These are phyloP conservation scores for Gaeumannomyces sp. DNA, from an alignment of 2,329 filamentous ascomycete genomes.

Conservation along the genomic window DNA sequence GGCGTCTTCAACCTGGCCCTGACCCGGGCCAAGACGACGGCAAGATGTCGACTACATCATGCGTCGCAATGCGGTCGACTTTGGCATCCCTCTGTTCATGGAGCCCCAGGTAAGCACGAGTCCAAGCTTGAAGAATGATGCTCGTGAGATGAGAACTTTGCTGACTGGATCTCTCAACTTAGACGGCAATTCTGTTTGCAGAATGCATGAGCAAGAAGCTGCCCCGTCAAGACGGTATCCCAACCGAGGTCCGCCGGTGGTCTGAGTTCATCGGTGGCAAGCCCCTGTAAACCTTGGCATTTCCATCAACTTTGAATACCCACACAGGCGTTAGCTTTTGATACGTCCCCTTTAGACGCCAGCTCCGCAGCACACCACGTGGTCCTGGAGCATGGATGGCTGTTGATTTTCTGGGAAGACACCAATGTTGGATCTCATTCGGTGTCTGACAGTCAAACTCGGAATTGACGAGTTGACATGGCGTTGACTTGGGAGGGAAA, in stretches of 20 bases:
- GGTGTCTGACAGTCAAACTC: neutral
- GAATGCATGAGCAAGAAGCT: slow-evolving; percentile 97
- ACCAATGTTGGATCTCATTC: neutral
- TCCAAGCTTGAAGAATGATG: slow-evolving; percentile 23
- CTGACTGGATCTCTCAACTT: neutral
- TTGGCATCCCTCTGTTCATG: slow-evolving; percentile 97
- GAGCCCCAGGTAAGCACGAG: slow-evolving; percentile 61
- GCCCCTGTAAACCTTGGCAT: slow-evolving; percentile 52
- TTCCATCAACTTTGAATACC: neutral
- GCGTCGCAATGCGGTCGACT: slow-evolving; percentile 96
- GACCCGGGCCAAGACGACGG: slow-evolving; percentile 71
- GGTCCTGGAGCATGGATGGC: neutral
- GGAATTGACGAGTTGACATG: neutral
- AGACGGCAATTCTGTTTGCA: slow-evolving; percentile 90
- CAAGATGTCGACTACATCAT: slow-evolving; percentile 98
- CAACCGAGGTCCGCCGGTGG: slow-evolving; percentile 87
- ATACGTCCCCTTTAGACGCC: neutral
- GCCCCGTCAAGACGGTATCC: slow-evolving; percentile 80
- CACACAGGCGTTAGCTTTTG: neutral
- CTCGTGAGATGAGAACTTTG: neutral
- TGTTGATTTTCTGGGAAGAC: neutral
- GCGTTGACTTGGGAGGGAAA: neutral
- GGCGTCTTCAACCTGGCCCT: slow-evolving; percentile 94
- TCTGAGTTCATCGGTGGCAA: slow-evolving; percentile 90
- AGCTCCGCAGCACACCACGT: neutral